Evolutionary conservation across 257 asterid species (phyloP).

Genomic region (Echium plantagineum): DNA sequence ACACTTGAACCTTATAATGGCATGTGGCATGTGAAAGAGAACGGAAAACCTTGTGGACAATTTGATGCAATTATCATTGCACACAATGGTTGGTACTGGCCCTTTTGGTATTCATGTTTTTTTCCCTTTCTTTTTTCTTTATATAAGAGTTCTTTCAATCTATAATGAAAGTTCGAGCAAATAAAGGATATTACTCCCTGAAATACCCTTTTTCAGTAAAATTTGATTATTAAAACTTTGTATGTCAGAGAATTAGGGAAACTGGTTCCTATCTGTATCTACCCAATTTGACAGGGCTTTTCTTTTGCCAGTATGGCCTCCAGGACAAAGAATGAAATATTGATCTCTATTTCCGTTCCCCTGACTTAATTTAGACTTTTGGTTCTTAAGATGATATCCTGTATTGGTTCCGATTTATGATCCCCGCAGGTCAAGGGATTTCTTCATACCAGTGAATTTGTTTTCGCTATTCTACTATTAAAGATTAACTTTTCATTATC

Average conservation of each 20-base stretch:
- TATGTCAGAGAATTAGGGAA: not conserved
- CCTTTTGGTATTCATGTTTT: not conserved
- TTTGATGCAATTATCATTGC: constrained; percentile 90
- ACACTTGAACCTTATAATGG: constrained; percentile 74
- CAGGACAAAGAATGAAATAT: too few species aligned
- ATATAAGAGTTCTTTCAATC: not conserved
- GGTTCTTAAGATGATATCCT: not conserved
- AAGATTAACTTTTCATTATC: too few species aligned
- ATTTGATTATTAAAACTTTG: not conserved
- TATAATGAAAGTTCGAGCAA: not conserved
- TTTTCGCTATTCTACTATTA: too few species aligned
- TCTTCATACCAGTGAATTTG: too few species aligned
- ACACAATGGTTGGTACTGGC: constrained; percentile 58
- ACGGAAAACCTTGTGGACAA: constrained; percentile 69
- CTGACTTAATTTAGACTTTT: not conserved
- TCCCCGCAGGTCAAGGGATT: too few species aligned
- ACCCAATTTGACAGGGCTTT: not conserved
- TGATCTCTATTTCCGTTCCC: too few species aligned
- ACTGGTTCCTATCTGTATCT: not conserved
- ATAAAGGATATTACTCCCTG: not conserved
- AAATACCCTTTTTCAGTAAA: not conserved
- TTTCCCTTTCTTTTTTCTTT: not conserved
- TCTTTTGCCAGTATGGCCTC: too few species aligned
- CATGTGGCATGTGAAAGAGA: constrained; percentile 84
- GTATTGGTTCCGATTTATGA: too few species aligned